These are phyloP conservation scores for Fusarium pseudocircinatum DNA, from an alignment of 2,329 filamentous ascomycete genomes.

Conservation along the genomic window DNA sequence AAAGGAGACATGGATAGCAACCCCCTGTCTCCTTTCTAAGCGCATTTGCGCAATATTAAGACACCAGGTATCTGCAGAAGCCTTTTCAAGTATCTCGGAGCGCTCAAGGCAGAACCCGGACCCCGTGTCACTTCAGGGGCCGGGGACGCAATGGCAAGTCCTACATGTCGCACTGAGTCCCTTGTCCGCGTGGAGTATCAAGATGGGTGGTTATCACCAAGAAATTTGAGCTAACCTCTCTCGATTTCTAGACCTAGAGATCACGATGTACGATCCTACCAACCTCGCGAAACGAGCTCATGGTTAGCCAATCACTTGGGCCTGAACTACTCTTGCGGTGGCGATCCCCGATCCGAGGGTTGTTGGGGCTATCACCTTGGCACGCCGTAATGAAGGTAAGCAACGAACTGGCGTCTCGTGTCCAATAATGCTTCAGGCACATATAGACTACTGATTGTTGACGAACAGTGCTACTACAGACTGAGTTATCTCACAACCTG, in stretches of 20 bases:
- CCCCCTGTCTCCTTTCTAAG: neutral
- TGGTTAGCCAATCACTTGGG: neutral
- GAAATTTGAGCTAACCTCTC: neutral
- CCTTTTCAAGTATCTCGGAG: neutral
- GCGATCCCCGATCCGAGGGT: too few species aligned
- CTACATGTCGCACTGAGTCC: neutral
- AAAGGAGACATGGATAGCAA: neutral
- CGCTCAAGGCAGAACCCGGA: neutral
- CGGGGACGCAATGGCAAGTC: too few species aligned
- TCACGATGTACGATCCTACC: neutral
- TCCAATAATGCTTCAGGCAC: too few species aligned
- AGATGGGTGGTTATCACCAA: too few species aligned
- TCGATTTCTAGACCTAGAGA: neutral
- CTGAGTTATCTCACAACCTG: neutral
- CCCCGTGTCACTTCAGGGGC: neutral
- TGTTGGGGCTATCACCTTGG: too few species aligned
- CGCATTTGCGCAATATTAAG: neutral
- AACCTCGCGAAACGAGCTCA: neutral
- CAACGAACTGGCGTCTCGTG: accelerated
- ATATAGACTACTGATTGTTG: neutral
- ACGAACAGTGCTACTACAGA: neutral
- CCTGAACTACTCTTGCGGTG: neutral
- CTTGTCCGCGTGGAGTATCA: neutral
- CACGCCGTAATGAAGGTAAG: neutral
- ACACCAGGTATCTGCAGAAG: too few species aligned